Evolutionary conservation across 495 filamentous ascomycete species (phyloP).

Genomic region (Neurospora terricola): DNA sequence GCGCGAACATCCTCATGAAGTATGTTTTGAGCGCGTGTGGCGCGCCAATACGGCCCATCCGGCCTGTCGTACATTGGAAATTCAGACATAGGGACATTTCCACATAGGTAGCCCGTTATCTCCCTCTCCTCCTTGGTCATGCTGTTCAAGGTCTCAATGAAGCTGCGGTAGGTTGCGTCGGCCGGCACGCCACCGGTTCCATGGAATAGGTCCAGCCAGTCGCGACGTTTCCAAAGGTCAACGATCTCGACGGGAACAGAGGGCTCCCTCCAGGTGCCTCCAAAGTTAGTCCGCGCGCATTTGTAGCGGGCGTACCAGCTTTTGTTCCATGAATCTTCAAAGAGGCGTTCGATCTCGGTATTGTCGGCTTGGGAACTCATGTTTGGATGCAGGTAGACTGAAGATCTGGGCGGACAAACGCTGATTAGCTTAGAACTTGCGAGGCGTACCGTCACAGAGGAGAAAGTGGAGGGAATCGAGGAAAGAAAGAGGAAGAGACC

Average conservation of each 20-base stretch:
- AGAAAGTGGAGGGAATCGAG: background rate
- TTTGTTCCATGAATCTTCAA: background rate
- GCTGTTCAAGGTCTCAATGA: background rate
- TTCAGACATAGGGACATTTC: too few species aligned
- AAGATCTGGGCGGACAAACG: background rate
- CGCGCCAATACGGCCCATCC: background rate
- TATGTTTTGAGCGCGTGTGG: background rate
- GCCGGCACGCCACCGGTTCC: background rate
- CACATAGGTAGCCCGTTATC: background rate
- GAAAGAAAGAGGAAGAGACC: background rate
- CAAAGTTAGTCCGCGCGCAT: background rate
- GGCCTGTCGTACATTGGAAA: background rate
- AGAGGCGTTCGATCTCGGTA: background rate
- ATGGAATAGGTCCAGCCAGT: background rate
- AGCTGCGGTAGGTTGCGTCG: background rate
- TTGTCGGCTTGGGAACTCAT: background rate
- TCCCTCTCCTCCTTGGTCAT: background rate
- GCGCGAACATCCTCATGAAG: background rate
- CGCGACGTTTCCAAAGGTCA: background rate
- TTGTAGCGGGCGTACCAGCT: background rate
- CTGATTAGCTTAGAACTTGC: background rate
- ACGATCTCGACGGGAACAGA: background rate
- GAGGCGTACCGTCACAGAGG: background rate
- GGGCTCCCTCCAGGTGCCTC: background rate
- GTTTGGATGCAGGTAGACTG: background rate